These are phyloP conservation scores for Neurospora terricola DNA, from an alignment of 495 filamentous ascomycete genomes.

Conservation along the genomic window DNA sequence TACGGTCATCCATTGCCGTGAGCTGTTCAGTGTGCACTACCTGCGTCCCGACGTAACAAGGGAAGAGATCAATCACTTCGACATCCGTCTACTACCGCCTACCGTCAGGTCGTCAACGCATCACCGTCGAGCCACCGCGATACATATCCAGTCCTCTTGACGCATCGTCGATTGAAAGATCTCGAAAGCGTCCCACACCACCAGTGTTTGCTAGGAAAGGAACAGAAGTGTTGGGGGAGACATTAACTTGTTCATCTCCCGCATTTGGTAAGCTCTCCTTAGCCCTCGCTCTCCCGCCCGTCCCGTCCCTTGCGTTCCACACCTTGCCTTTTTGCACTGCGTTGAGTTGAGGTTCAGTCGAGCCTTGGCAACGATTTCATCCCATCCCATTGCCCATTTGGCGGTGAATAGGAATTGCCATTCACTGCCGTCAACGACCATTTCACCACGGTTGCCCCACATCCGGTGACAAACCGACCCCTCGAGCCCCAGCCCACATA, in stretches of 20 bases:
- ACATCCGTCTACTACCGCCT: neutral
- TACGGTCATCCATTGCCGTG: conserved; percentile 19
- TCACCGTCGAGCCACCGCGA: neutral
- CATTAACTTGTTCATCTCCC: conserved; percentile 99
- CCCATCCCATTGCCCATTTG: neutral
- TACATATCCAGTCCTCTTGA: neutral
- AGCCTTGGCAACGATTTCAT: neutral
- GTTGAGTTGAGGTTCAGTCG: neutral
- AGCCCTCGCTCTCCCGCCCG: neutral
- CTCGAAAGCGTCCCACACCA: conserved; percentile 7
- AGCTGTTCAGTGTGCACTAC: conserved; percentile 12
- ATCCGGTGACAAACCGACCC: neutral
- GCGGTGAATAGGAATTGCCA: neutral
- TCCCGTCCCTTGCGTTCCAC: neutral
- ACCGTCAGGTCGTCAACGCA: conserved; percentile 5
- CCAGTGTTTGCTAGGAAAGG: conserved; percentile 20
- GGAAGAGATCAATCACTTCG: neutral
- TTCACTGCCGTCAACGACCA: neutral
- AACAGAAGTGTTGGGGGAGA: conserved; percentile 65
- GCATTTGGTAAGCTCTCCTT: conserved; percentile 53
- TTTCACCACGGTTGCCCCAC: neutral
- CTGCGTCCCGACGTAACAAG: neutral
- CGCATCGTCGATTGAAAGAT: conserved; percentile 28
- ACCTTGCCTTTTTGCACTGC: neutral
- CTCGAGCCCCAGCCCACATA: neutral